phyloP scores from a whole-genome alignment of 139 green algal species.

The Coelastrella sp. region DNA sequence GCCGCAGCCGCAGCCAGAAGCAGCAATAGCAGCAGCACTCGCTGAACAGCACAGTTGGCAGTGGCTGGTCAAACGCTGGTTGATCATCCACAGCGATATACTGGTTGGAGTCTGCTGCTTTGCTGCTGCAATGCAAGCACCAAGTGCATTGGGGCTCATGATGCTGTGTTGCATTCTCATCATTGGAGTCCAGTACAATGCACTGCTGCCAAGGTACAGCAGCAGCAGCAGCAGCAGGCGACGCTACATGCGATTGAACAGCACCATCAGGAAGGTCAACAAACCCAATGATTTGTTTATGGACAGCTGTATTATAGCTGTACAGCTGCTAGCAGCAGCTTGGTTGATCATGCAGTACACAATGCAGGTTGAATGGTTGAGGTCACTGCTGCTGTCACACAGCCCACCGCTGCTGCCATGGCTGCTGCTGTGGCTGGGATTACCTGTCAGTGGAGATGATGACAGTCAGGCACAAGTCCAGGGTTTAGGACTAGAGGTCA shows the following conservation, averaged over 20 bases:
- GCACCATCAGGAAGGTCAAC: not conserved
- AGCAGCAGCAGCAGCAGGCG: slow-evolving; percentile 23
- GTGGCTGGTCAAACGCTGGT: slow-evolving; percentile 34
- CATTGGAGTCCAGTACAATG: not conserved
- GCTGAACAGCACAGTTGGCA: not conserved
- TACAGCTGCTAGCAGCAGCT: slow-evolving; percentile 28
- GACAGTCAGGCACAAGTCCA: not conserved
- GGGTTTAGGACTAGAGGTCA: not conserved
- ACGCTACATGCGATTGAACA: no score
- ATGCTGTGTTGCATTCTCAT: slow-evolving; percentile 6
- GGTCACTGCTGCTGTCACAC: not conserved
- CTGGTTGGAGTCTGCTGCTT: slow-evolving; percentile 10
- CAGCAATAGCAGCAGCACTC: not conserved
- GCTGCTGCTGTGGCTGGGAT: slow-evolving; percentile 41
- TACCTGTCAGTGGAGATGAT: slow-evolving; percentile 22
- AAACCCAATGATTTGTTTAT: not conserved
- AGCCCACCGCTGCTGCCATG: not conserved
- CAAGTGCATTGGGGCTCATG: not conserved
- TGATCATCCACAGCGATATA: slow-evolving; percentile 20
- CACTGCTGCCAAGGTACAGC: not conserved
- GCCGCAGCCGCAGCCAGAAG: not conserved
- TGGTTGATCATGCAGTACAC: slow-evolving; percentile 20
- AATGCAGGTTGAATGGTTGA: slow-evolving; percentile 1
- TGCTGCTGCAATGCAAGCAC: slow-evolving; percentile 36
- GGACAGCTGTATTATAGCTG: not conserved